These are phyloP conservation scores for Naganishia kalamii DNA, from an alignment of 768 basidiomycete genomes.

Conservation along the genomic window DNA sequence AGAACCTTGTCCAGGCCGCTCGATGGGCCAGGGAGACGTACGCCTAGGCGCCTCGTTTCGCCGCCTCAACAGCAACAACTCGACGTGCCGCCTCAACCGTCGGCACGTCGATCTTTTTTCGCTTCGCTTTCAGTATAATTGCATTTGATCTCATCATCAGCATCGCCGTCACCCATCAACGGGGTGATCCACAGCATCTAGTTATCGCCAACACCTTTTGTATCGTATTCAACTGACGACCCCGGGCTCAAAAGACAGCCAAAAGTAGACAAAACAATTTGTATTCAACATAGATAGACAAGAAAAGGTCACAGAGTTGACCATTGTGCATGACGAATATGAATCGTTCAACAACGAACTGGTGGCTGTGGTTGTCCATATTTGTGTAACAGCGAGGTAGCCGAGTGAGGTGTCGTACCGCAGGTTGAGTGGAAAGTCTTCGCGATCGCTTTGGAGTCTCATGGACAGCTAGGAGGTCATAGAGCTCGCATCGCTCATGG, in stretches of 20 bases:
- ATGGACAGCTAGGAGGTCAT: not conserved
- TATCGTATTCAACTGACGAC: conserved; percentile 19
- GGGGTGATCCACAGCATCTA: conserved; percentile 14
- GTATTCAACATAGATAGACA: conserved; percentile 8
- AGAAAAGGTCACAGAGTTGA: not conserved
- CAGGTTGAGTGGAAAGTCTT: not conserved
- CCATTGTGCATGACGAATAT: conserved; percentile 14
- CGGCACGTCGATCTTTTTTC: not conserved
- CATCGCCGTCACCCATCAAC: too few species aligned
- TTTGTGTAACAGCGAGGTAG: not conserved
- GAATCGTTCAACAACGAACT: conserved; percentile 18
- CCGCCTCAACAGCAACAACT: conserved; percentile 21
- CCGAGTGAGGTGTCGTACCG: not conserved
- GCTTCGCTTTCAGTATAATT: conserved; percentile 14
- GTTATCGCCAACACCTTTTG: not conserved
- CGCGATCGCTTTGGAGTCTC: not conserved
- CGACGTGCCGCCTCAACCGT: not conserved
- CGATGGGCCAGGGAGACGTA: conserved; percentile 84
- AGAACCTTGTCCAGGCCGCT: conserved; percentile 82
- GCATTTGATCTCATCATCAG: conserved; percentile 16
- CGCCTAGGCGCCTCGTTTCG: conserved; percentile 52
- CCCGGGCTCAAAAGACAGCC: not conserved
- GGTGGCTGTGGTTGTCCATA: too few species aligned
- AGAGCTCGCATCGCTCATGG: not conserved
- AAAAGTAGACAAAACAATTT: not conserved